phyloP scores from a whole-genome alignment of 1,139 yeast genomes.

The Saccharomycopsis hybrid region DNA sequence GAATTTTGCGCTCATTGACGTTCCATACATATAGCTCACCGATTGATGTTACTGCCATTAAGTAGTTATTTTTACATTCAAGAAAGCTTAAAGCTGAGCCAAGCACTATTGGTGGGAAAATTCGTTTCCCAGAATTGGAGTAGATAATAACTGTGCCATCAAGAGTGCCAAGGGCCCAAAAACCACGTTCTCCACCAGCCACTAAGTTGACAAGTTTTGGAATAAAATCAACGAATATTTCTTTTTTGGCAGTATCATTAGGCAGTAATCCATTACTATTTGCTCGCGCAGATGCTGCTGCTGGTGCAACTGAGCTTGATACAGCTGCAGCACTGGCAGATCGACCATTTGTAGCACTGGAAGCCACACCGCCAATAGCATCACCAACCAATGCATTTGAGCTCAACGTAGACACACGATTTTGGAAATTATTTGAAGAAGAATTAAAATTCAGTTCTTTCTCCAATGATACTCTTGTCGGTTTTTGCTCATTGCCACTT shows the following conservation, averaged over 20 bases:
- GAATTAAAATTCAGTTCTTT: too few relatives aligned
- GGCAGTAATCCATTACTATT: slow-evolving; percentile 21
- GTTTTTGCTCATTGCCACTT: slow-evolving; percentile 46
- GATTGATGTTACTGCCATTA: slow-evolving; percentile 74
- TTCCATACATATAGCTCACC: slow-evolving; percentile 89
- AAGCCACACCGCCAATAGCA: not conserved
- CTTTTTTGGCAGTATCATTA: slow-evolving; percentile 26
- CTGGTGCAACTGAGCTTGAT: not conserved
- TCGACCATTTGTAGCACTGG: too few relatives aligned
- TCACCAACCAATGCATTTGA: not conserved
- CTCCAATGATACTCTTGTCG: slow-evolving; percentile 37
- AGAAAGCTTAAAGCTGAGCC: slow-evolving; percentile 51
- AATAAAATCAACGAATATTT: slow-evolving; percentile 47
- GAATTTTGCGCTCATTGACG: slow-evolving; percentile 36
- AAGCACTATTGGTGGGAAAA: slow-evolving; percentile 51
- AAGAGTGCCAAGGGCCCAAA: slow-evolving; percentile 71
- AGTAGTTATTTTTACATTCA: slow-evolving; percentile 41
- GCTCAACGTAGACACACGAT: not conserved
- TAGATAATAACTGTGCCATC: slow-evolving; percentile 53
- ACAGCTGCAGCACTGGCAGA: too few relatives aligned
- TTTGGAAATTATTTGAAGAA: too few relatives aligned
- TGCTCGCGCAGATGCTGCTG: not conserved
- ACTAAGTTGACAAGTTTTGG: slow-evolving; percentile 56
- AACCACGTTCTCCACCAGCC: slow-evolving; percentile 44
- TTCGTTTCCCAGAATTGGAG: slow-evolving; percentile 43